phyloP scores from a whole-genome alignment of 1,139 yeast species.

The Suhomyces kunorum region DNA sequence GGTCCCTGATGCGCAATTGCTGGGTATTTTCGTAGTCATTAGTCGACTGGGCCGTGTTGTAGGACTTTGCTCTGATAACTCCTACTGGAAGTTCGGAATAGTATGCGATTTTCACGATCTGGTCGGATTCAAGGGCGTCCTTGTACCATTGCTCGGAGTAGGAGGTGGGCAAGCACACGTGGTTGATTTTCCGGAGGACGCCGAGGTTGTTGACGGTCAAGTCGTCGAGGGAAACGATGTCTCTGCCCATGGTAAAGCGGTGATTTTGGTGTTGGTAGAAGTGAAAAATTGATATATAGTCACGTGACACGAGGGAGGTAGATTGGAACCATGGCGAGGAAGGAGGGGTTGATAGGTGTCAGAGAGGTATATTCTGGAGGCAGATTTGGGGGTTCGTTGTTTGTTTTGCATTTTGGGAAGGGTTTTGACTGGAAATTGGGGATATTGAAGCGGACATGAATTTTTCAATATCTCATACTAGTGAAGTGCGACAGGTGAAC shows the following conservation, averaged over 20 bases:
- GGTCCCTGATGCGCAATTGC: conserved; percentile 26
- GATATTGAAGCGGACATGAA: too few relatives aligned
- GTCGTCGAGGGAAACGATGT: conserved; percentile 53
- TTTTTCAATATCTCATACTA: too few relatives aligned
- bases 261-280: neutral
- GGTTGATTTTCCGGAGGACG: conserved; percentile 51
- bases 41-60: conserved; percentile 32
- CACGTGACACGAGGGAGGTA: neutral
- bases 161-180: conserved; percentile 40
- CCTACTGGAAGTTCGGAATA: conserved; percentile 74
- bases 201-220: conserved; percentile 58
- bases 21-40: conserved; percentile 28
- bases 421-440: too few relatives aligned
- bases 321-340: too few relatives aligned
- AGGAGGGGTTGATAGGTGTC: too few relatives aligned
- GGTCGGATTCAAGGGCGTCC: conserved; percentile 37
- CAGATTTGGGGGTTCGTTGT: too few relatives aligned
- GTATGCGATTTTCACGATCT: conserved; percentile 48
- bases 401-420: too few relatives aligned
- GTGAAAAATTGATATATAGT: conserved; percentile 4
- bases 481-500: too few relatives aligned
- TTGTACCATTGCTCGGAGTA: conserved; percentile 50
- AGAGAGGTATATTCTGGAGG: too few relatives aligned
- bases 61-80: conserved; percentile 55
- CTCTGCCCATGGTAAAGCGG: conserved; percentile 30